A percentile compares a stretch with the other conserved stretches of the same genome.
phyloP scores from a whole-genome alignment of 768 basidiomycete genomes.

The Floccularia luteovirens region DNA sequence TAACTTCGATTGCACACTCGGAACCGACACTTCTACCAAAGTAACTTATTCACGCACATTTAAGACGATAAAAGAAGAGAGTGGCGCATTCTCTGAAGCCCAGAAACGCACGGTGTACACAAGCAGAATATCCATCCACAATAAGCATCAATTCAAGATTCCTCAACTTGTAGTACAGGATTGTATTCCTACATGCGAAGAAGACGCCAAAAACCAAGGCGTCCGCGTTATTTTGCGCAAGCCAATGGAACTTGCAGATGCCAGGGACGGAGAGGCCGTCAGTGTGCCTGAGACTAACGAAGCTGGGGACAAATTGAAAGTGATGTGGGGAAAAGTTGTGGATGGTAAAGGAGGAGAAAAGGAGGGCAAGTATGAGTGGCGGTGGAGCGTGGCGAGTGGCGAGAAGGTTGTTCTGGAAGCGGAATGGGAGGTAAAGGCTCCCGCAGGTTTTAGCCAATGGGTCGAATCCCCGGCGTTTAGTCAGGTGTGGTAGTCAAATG shows the following conservation, averaged over 20 bases:
- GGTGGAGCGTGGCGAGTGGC: constrained; percentile 32
- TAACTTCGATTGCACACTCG: constrained; percentile 48
- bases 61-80: constrained; percentile 23
- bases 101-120: constrained; percentile 35
- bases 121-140: constrained; percentile 35
- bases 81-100: constrained; percentile 35
- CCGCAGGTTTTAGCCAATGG: constrained; percentile 22
- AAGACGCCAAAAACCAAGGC: too few relatives aligned
- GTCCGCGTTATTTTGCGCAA: constrained; percentile 37
- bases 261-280: constrained; percentile 30
- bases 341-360: constrained; percentile 43
- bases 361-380: constrained; percentile 54
- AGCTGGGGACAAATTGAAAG: constrained; percentile 18
- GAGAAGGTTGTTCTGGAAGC: constrained; percentile 34
- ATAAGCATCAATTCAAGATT: constrained; percentile 40
- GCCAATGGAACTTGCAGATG: constrained; percentile 37
- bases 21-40: constrained; percentile 33
- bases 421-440: constrained; percentile 46
- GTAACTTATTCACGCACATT: constrained; percentile 36
- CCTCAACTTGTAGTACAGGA: constrained; percentile 38
- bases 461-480: constrained; percentile 9
- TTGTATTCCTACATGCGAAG: constrained; percentile 32
- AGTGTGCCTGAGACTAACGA: constrained; percentile 24
- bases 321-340: constrained; percentile 25
- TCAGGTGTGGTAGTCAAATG: too few relatives aligned